Percentiles rank a stretch among this genome's conserved stretches.
These are phyloP conservation scores for Posidonia australis DNA, from an alignment of 106 monocot genomes.

Conservation along the genomic window DNA sequence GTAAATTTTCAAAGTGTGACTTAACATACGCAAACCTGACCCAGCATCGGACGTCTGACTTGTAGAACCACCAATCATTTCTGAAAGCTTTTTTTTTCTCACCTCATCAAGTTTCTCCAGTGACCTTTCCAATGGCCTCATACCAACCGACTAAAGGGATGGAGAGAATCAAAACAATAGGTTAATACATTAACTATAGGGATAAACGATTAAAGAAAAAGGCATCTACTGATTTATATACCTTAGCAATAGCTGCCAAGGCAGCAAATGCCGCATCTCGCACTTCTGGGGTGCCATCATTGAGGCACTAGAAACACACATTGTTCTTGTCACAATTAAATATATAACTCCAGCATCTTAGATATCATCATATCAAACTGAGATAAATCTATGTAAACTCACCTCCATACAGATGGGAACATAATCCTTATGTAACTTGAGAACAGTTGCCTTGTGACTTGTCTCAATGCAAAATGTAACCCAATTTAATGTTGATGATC, in stretches of 20 bases:
- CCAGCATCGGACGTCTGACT: slow-evolving; percentile 27
- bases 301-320: slow-evolving; percentile 50
- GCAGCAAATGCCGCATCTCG: slow-evolving; percentile 94
- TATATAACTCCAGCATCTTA: not conserved
- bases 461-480: slow-evolving; percentile 92
- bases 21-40: slow-evolving; percentile 24
- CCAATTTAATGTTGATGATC: slow-evolving; percentile 87
- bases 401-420: slow-evolving; percentile 99
- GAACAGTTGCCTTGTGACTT: slow-evolving; percentile 75
- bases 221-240: slow-evolving; percentile 11
- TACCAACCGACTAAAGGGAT: slow-evolving; percentile 67
- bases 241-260: slow-evolving; percentile 92
- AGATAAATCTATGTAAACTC: slow-evolving; percentile 9
- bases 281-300: slow-evolving; percentile 98
- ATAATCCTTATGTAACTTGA: slow-evolving; percentile 95
- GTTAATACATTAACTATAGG: not conserved
- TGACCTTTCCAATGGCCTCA: slow-evolving; percentile 89
- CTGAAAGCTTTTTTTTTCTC: slow-evolving; percentile 93
- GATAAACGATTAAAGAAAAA: not conserved
- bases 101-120: slow-evolving; percentile 97
- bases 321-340: not conserved
- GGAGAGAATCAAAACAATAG: not conserved
- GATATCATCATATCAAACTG: too few species aligned
- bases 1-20: not conserved
- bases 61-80: slow-evolving; percentile 79